Base-by-base conservation (phyloP, 306 rosid genomes). In the Nissolia schottii region DNA sequence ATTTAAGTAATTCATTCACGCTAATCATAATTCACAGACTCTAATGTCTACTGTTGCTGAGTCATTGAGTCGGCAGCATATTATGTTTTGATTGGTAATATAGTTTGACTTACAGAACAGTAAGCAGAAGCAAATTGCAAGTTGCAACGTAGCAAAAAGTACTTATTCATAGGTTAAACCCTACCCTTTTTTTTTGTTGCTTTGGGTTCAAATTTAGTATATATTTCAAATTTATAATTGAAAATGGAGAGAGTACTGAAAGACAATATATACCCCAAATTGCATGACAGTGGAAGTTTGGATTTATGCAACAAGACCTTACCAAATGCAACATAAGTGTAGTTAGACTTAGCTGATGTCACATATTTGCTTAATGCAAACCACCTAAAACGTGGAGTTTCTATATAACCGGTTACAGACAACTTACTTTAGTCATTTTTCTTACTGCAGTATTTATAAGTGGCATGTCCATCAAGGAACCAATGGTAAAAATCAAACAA, bases 61-160 rank as follows among this genome's bases (percentile, higher is more conserved):
- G 77, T 71, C 85, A 58, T 20, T 65, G 49, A 71, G 77, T 71
- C 85, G 85, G 85, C 88, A 74, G 4, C 70, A 22, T 50, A 16
- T 20, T 68, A 46, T 3, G 58, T 68, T n/a, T 32, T 38, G 10
- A 15, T 29, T 75, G 18, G 71, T 25, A 41, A 43, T 46, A 55
- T 37, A 16, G 65, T 67, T 55, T 76, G 77, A 72, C 71, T 2
- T 46, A 25, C 19, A 56, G 0, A 72, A 72, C 63, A 61, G 45
- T 71, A 25, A 45, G n/a, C 55, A 23, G 19, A 14, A 64, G 6
- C 37, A 37, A 9, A 34, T 34, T 34, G 40, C 40, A 34, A 34
- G 9, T 34, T 34, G 0, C 40, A 34, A 34, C 8, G 6, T 11
- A 34, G n/a, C n/a, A n/a, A 31, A 31, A 3, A 31, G 51, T 3